Conservation (phyloP, 2,329 filamentous ascomycete species). For the Fusarium sp. region DNA sequence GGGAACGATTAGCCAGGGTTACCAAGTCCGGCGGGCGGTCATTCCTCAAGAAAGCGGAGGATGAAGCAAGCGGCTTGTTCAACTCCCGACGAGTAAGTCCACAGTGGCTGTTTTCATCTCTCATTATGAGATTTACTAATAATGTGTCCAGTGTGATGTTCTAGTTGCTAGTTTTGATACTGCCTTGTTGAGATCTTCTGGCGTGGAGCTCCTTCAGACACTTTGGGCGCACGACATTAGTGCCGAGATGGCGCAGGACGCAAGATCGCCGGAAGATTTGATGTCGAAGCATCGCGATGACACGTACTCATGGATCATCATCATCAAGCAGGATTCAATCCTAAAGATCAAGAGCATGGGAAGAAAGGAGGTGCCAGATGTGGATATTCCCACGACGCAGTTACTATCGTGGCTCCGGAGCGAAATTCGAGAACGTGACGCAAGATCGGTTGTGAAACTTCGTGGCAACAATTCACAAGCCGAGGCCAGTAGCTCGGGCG, state of each 20-base stretch:
- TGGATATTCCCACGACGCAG: conserved; percentile 81
- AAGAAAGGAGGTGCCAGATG: conserved; percentile 81
- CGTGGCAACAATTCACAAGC: conserved; percentile 49
- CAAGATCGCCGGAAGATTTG: conserved; percentile 84
- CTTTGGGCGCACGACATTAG: conserved; percentile 90
- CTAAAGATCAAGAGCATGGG: conserved; percentile 86
- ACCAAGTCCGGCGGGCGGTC: conserved; percentile 68
- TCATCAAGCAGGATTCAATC: conserved; percentile 84
- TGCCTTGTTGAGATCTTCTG: conserved; percentile 80
- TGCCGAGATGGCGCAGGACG: conserved; percentile 88
- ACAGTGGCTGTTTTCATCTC: neutral
- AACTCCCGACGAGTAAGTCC: conserved; percentile 73
- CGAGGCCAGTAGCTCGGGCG: conserved; percentile 50
- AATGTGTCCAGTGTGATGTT: conserved; percentile 79
- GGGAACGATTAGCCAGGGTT: conserved; percentile 84
- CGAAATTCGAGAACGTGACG: conserved; percentile 86
- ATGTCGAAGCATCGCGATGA: conserved; percentile 83
- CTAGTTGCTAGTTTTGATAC: conserved; percentile 91
- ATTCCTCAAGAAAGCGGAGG: conserved; percentile 80
- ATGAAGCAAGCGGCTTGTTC: conserved; percentile 73
- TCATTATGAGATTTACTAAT: conserved; percentile 5
- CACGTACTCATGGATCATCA: conserved; percentile 87
- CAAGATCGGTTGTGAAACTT: conserved; percentile 68
- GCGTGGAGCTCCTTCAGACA: conserved; percentile 82
- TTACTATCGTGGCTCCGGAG: conserved; percentile 85